Conservation (phyloP, 352 stramenopile genomes). For the Phytophthora tentaculata region DNA sequence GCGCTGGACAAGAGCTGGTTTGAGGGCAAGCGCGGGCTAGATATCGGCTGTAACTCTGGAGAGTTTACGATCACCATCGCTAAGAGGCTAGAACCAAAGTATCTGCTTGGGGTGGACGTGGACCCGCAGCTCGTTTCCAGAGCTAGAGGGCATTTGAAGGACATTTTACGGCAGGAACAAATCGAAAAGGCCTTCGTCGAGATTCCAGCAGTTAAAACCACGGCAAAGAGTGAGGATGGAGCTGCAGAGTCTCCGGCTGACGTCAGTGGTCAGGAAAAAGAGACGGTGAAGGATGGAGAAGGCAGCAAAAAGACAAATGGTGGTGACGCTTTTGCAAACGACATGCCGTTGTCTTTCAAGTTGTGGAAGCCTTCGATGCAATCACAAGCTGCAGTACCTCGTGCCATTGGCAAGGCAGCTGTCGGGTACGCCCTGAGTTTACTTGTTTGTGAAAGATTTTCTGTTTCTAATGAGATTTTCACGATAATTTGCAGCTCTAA, state of each 20-base stretch:
- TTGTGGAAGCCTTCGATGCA: constrained; percentile 69
- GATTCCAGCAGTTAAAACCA: constrained; percentile 35
- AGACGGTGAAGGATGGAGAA: constrained; percentile 2
- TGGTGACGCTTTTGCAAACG: constrained; percentile 41
- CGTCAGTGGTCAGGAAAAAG: not conserved
- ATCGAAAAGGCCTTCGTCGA: constrained; percentile 61
- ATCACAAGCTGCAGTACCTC: constrained; percentile 33
- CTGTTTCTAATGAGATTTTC: too few species aligned
- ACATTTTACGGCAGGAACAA: constrained; percentile 64
- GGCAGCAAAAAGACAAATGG: constrained; percentile 7
- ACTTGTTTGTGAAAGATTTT: too few species aligned
- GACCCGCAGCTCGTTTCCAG: constrained; percentile 69
- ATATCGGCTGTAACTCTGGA: constrained; percentile 86
- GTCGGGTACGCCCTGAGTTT: constrained; percentile 67
- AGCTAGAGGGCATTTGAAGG: constrained; percentile 66
- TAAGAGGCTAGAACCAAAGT: constrained; percentile 56
- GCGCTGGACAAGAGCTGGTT: constrained; percentile 78
- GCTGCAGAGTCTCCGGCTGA: constrained; percentile 6
- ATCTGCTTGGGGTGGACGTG: constrained; percentile 76
- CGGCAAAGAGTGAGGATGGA: constrained; percentile 7
- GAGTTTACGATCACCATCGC: constrained; percentile 79
- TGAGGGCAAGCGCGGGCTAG: constrained; percentile 59
- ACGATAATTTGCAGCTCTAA: constrained; percentile 33
- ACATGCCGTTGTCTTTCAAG: constrained; percentile 71
- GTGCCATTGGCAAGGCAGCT: constrained; percentile 55